Evolutionary conservation across 306 rosid species (phyloP).

Genomic region (Oemleria cerasiformis): DNA sequence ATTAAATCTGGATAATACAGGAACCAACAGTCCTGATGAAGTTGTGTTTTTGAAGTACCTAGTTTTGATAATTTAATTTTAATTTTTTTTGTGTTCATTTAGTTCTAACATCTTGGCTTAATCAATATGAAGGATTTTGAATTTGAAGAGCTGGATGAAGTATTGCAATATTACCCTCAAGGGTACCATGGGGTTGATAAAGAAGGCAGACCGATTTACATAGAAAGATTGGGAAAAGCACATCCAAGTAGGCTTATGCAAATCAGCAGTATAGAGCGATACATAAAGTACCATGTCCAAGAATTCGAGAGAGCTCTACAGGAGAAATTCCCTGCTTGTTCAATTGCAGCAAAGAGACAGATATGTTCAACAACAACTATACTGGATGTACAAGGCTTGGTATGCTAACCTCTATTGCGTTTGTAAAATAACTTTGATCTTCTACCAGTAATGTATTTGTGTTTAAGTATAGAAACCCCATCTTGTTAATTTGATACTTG

Average conservation of each 20-base stretch:
- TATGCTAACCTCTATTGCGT: constrained; percentile 36
- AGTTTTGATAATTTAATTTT: background rate
- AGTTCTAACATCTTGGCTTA: constrained; percentile 30
- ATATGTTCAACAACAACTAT: constrained; percentile 86
- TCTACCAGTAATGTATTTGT: background rate
- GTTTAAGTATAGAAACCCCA: background rate
- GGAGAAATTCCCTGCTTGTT: constrained; percentile 94
- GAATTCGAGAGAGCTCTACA: constrained; percentile 85
- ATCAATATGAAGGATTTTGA: constrained; percentile 69
- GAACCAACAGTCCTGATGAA: background rate
- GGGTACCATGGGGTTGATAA: constrained; percentile 96
- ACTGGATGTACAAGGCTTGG: constrained; percentile 97
- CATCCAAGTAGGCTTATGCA: constrained; percentile 87
- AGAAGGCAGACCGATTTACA: constrained; percentile 97
- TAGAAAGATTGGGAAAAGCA: constrained; percentile 92
- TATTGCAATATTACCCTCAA: constrained; percentile 90
- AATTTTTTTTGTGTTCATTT: background rate
- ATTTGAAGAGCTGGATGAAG: constrained; percentile 89
- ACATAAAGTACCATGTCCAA: constrained; percentile 89
- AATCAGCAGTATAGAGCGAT: constrained; percentile 79
- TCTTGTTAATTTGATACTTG: background rate
- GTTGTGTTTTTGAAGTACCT: background rate
- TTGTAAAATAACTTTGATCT: background rate
- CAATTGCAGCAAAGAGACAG: constrained; percentile 80
- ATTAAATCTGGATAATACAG: background rate